These are phyloP conservation scores for Ziziphus jujuba DNA, from an alignment of 306 rosid genomes.

Conservation along the genomic window DNA sequence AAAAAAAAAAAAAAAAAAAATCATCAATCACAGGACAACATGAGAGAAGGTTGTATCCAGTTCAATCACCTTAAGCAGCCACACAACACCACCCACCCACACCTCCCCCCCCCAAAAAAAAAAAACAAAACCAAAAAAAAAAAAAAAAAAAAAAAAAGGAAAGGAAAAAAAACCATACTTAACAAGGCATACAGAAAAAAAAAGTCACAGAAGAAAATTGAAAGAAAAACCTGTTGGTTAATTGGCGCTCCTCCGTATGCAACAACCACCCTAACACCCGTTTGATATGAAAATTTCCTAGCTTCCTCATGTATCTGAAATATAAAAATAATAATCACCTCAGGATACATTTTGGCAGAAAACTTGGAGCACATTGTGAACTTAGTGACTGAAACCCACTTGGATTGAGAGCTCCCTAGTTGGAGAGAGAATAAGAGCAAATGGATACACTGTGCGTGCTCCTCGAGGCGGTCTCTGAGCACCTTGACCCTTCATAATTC, in stretches of 20 bases:
- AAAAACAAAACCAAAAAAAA: not conserved
- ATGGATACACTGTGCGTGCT: slow-evolving; percentile 72
- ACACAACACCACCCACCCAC: no score
- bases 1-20: not conserved
- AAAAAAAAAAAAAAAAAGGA: not conserved
- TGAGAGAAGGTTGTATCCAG: not conserved
- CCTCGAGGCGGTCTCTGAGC: slow-evolving; percentile 73
- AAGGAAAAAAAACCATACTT: not conserved
- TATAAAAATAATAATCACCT: slow-evolving; percentile 17
- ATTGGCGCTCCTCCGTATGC: slow-evolving; percentile 93
- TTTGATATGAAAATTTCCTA: slow-evolving; percentile 66
- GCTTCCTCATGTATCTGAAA: slow-evolving; percentile 85
- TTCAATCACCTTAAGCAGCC: not conserved
- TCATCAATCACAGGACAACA: not conserved
- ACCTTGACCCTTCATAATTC: slow-evolving; percentile 70
- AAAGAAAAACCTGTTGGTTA: slow-evolving; percentile 67
- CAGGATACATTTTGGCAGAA: slow-evolving; percentile 9
- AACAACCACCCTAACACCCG: slow-evolving; percentile 91
- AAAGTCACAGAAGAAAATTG: not conserved
- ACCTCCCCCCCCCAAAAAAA: no score
- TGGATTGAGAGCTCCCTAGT: slow-evolving; percentile 88
- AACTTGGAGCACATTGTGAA: not conserved
- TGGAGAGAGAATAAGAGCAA: slow-evolving; percentile 92
- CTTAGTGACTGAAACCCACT: slow-evolving; percentile 46
- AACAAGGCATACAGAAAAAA: not conserved